Conservation (phyloP, 768 basidiomycete species). For the Suillus spraguei region DNA sequence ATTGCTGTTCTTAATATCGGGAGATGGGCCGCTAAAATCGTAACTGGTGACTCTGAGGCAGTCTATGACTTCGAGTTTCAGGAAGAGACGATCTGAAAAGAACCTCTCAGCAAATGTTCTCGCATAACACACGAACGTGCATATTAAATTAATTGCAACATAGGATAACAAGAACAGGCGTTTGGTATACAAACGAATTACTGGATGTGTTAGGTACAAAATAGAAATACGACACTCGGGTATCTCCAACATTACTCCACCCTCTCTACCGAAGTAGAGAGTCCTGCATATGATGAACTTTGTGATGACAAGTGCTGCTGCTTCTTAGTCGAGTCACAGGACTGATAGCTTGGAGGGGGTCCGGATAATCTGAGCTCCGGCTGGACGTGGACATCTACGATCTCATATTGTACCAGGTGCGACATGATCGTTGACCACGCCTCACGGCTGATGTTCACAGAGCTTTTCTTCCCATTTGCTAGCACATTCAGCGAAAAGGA, state of each 20-base stretch:
- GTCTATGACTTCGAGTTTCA: background rate
- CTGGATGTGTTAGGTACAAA: background rate
- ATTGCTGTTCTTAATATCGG: background rate
- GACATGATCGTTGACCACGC: slow-evolving; percentile 50
- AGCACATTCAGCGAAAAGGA: slow-evolving; percentile 43
- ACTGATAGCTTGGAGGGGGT: slow-evolving; percentile 43
- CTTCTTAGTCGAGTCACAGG: slow-evolving; percentile 12
- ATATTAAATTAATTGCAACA: background rate
- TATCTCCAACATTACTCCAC: background rate
- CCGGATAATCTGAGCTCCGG: slow-evolving; percentile 34
- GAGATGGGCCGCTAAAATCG: no score
- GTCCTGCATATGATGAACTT: background rate
- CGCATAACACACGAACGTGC: background rate
- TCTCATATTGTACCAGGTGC: slow-evolving; percentile 47
- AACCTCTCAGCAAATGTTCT: background rate
- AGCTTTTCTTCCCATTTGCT: slow-evolving; percentile 33
- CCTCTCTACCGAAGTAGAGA: background rate
- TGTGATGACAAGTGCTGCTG: slow-evolving; percentile 3
- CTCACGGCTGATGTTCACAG: slow-evolving; percentile 51
- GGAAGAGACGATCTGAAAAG: background rate
- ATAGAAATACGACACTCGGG: background rate
- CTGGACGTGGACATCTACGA: slow-evolving; percentile 47
- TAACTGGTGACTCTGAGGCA: background rate
- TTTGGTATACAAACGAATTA: background rate
- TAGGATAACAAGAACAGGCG: background rate